Conservation (phyloP, 2,329 filamentous ascomycete genomes). For the Neurospora sp. region DNA sequence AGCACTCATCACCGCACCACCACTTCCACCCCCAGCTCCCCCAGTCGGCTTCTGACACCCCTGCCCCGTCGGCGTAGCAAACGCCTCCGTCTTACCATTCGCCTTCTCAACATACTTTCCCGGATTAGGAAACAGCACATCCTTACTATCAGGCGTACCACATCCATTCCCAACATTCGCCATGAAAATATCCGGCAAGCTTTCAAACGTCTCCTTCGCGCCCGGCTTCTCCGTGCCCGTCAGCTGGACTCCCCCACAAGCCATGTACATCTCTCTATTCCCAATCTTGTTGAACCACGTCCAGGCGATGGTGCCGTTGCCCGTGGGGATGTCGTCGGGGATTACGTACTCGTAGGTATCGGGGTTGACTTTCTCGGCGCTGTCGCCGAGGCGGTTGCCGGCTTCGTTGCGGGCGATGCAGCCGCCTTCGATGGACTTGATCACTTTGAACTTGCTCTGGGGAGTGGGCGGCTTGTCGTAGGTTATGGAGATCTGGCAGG, state of each 20-base stretch:
- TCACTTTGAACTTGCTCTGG: constrained; percentile 62
- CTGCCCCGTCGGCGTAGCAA: neutral
- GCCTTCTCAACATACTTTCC: neutral
- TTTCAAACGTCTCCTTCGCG: constrained; percentile 40
- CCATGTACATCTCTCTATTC: constrained; percentile 96
- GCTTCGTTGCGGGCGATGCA: constrained; percentile 54
- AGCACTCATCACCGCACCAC: neutral
- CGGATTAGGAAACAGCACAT: constrained; percentile 1
- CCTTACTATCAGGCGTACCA: neutral
- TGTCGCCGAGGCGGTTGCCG: constrained; percentile 47
- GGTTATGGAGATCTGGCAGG: constrained; percentile 79
- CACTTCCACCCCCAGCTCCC: too few species aligned
- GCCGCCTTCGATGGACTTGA: constrained; percentile 75
- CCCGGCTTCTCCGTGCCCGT: constrained; percentile 34
- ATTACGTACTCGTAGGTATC: constrained; percentile 60
- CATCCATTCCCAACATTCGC: constrained; percentile 46
- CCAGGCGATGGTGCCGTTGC: constrained; percentile 75
- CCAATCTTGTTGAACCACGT: constrained; percentile 90
- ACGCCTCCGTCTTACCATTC: neutral
- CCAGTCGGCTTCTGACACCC: neutral
- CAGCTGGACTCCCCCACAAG: constrained; percentile 69
- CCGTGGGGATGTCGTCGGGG: constrained; percentile 59
- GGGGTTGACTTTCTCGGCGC: constrained; percentile 31
- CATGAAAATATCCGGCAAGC: constrained; percentile 64
- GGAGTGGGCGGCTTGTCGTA: constrained; percentile 57